Percentiles rank a stretch among this genome's conserved stretches.
phyloP scores from a whole-genome alignment of 2,329 filamentous ascomycete species.

The Alternaria sp. region DNA sequence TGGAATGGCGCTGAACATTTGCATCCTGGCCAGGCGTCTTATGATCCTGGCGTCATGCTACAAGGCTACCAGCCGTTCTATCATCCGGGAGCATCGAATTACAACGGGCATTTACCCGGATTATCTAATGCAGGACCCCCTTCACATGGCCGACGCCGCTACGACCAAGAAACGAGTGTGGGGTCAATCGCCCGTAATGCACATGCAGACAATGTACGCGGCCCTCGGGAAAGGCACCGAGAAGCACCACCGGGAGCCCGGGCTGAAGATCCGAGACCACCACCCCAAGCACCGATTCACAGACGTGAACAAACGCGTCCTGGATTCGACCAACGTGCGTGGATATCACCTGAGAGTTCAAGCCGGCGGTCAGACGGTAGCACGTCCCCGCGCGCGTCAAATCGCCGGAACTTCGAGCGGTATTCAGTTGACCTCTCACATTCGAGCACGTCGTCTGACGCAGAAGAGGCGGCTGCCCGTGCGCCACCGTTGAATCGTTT shows the following conservation, averaged over 20 bases:
- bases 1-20: constrained; percentile 20
- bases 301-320: constrained; percentile 16
- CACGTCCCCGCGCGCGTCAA: constrained; percentile 41
- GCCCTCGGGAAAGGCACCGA: constrained; percentile 11
- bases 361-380: constrained; percentile 37
- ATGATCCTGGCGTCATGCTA: constrained; percentile 14
- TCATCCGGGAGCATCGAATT: constrained; percentile 4
- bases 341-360: constrained; percentile 22
- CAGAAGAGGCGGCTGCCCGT: constrained; percentile 38
- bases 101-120: constrained; percentile 9
- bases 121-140: constrained; percentile 7
- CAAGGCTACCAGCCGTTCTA: constrained; percentile 14
- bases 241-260: constrained; percentile 26
- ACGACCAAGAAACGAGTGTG: constrained; percentile 10
- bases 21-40: constrained; percentile 11
- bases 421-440: constrained; percentile 40
- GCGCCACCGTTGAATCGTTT: constrained; percentile 29
- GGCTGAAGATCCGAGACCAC: constrained; percentile 23
- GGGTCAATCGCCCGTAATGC: constrained; percentile 17
- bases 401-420: constrained; percentile 44
- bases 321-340: constrained; percentile 26
- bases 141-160: constrained; percentile 13
- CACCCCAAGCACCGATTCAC: constrained; percentile 26
- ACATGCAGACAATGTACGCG: constrained; percentile 15
- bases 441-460: constrained; percentile 36